Evolutionary conservation across 108 stramenopile genomes (phyloP).

Genomic region (Aurantiochytrium sp.): DNA sequence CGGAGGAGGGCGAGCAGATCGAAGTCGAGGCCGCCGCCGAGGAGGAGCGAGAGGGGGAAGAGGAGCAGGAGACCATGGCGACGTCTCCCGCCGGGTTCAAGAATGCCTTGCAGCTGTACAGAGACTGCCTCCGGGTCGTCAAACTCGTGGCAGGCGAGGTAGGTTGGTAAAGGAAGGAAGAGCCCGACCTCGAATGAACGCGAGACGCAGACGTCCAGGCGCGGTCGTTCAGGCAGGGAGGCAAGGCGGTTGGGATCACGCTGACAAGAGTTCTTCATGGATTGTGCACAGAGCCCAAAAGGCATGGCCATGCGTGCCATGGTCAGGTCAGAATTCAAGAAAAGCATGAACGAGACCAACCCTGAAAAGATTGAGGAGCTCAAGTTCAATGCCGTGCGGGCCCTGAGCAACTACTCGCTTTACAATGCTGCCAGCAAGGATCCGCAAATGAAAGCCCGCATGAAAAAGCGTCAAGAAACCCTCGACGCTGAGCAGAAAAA

Average conservation of each 20-base stretch:
- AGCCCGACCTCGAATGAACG: neutral
- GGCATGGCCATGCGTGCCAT: neutral
- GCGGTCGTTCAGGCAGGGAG: neutral
- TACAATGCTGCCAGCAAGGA: neutral
- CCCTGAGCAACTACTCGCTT: neutral
- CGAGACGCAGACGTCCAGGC: neutral
- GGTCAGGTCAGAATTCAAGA: neutral
- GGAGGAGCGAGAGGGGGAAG: neutral
- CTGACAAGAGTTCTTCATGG: too few relatives aligned
- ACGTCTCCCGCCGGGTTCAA: neutral
- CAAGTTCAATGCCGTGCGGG: constrained; percentile 18
- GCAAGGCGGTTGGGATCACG: neutral
- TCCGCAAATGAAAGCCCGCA: neutral
- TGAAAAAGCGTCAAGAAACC: neutral
- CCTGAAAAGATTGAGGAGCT: neutral
- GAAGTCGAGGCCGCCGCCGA: neutral
- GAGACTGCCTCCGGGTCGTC: neutral
- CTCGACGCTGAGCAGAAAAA: neutral
- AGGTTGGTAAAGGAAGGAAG: neutral
- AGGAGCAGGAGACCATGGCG: neutral
- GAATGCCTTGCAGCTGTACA: neutral
- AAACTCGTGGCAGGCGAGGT: neutral
- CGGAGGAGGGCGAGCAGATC: too few relatives aligned
- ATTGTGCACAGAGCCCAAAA: neutral
- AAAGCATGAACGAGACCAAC: neutral